Base-by-base conservation (phyloP, 208 protist species). In the Leishmania major region DNA sequence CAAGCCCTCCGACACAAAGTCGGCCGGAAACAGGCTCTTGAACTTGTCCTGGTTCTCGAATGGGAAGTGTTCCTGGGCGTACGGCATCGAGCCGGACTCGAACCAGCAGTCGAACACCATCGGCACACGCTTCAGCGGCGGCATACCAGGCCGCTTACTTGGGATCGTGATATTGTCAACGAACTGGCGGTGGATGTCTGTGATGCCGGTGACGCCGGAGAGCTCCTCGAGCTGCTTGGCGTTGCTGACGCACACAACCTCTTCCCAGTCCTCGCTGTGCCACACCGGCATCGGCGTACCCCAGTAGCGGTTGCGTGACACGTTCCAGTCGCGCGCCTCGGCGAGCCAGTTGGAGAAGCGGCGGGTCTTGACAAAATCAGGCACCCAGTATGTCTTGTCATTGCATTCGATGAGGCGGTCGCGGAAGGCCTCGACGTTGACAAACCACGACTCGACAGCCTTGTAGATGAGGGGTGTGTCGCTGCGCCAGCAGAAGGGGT, bases 71-170 rank as follows among this genome's bases (percentile, higher is more conserved):
- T 91, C 81, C 94, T 99, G 99, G 28, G 98, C 99, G 90, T 99
- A 99, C 76, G 99, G 99, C 99, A 99, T 99, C 13, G 97, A 99
- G 67, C 96, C 96, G 49, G 90, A 95, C 94, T 99, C 99, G 90
- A 99, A 99, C 99, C 99, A 99, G 97, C 99, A 99, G 94, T 99
- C 99, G 88, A 99, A 99, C 22, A 99, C 99, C 84, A 99, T 98
- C 31, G 87, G 84, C 28, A 99, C 95, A 80, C 99, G 97, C 51
- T 89, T 87, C 51, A 99, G 90, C 22, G 91, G 93, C 15, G 90
- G 87, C 84, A 94, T 91, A 49, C 95, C 97, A 69, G 95, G 97
- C 28, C 94, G 88, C 84, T 97, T 93, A 53, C 97, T 99, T 37
- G 99, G 99, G 88, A 99, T 99, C 40, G 96, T 99, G 80, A 99